phyloP scores from a whole-genome alignment of 352 stramenopile species.

The Phytophthora sansomeana region DNA sequence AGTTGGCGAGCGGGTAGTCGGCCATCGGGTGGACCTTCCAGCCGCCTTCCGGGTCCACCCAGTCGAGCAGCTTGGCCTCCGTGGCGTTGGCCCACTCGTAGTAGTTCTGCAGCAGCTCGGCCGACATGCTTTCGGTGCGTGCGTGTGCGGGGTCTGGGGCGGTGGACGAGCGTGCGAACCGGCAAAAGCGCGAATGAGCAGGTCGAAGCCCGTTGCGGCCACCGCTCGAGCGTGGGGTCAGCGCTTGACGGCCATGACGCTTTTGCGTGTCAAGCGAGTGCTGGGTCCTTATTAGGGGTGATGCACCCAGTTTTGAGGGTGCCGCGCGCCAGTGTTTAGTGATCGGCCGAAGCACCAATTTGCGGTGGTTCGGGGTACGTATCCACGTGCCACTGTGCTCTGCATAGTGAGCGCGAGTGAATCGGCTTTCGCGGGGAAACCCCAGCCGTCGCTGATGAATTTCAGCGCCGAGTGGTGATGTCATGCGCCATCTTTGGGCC shows the following conservation, averaged over 20 bases:
- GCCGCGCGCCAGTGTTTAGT: not conserved
- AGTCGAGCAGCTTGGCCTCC: conserved; percentile 62
- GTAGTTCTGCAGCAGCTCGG: conserved; percentile 53
- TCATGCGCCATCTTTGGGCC: conserved; percentile 25
- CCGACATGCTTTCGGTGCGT: conserved; percentile 26
- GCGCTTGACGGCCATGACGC: not conserved
- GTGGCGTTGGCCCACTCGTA: conserved; percentile 64
- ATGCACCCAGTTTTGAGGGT: not conserved
- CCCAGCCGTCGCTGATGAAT: conserved; percentile 24
- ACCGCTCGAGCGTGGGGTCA: conserved; percentile 7
- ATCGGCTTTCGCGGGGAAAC: conserved; percentile 28
- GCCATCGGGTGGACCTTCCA: conserved; percentile 76
- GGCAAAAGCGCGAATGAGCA: conserved; percentile 47
- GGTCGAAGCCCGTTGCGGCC: not conserved
- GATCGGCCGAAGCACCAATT: conserved; percentile 19
- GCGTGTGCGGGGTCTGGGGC: not conserved
- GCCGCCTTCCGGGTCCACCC: conserved; percentile 58
- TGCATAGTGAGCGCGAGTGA: conserved; percentile 14
- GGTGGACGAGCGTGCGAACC: conserved; percentile 15
- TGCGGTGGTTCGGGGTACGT: conserved; percentile 29
- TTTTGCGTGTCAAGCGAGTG: conserved; percentile 33
- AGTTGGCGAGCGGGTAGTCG: conserved; percentile 72
- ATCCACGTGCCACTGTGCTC: conserved; percentile 15
- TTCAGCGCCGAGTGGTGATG: conserved; percentile 38
- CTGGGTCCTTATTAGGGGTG: not conserved